Base-by-base conservation (phyloP, 148 eudicot species). In the Chenopodium quinoa region DNA sequence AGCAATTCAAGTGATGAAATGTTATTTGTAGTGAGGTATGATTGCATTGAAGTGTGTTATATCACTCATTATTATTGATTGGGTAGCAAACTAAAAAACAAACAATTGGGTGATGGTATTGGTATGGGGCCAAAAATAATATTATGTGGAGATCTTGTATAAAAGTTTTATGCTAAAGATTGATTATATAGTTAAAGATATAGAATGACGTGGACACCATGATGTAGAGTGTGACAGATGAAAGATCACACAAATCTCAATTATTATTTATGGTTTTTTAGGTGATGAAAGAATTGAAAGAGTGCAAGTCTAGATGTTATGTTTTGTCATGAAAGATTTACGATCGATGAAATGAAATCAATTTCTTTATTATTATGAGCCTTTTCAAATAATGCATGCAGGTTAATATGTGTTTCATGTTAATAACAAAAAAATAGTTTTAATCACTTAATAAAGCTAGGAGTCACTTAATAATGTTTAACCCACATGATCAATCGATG, bases 161-260 rank as follows among this genome's bases (percentile, higher is more conserved):
- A 22, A 48, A n/a, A 47, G 58, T 73, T 73, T 37, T 74, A 50
- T 50, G 58, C 76, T 47, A 73, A 73, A 73, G 76, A 47, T 73
- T 73, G 34, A n/a, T 48, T 75, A 22, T 62, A 62, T 44, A 72
- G 47, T 44, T 6, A 16, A 47, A 48, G 52, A 14, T 34, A 50
- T 31, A 31, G 34, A 62, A 74, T 74, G 77, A 74, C n/a, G 10
- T 11, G 20, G 76, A 74, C 22, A 48, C 29, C 77, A 74, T 74
- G 22, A 74, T 74, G n/a, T 17, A 47, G 62, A 56, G 4, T 14
- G 63, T 74, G 77, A 74, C 63, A 8, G 4, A 19, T 48, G n/a
- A 40, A 5, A 25, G 77, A 75, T 75, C 6, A 48, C 40, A 52
- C 34, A 50, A 25, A 75, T n/a, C 19, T 22, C 12, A 27, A 48